Conservation (phyloP, 2,329 filamentous ascomycete genomes). For the Lecanicillium sp. region DNA sequence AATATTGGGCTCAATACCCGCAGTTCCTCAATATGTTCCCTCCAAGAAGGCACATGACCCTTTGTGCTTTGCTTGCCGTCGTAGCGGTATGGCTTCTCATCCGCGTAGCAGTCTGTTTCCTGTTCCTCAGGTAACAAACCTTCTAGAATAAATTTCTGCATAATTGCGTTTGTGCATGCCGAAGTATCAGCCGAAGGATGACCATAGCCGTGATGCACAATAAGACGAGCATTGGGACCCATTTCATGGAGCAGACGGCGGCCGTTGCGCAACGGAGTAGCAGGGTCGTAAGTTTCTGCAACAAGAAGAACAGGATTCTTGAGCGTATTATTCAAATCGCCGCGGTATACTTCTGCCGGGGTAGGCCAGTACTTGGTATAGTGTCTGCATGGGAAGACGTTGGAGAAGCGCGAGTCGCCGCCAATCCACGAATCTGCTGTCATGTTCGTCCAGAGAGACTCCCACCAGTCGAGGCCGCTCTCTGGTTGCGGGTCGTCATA, state of each 20-base stretch:
- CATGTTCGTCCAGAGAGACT: conserved; percentile 37
- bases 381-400: conserved; percentile 37
- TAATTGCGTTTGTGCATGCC: conserved; percentile 34
- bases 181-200: conserved; percentile 37
- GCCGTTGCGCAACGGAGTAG: conserved; percentile 40
- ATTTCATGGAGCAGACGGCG: conserved; percentile 34
- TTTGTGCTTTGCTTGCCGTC: conserved; percentile 11
- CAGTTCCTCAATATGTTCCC: not conserved
- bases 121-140: conserved; percentile 29
- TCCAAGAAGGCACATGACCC: not conserved
- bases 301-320: conserved; percentile 36
- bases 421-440: conserved; percentile 35
- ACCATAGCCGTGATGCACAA: conserved; percentile 42
- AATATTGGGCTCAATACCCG: not conserved
- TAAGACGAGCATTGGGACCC: conserved; percentile 37
- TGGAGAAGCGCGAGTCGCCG: conserved; percentile 37
- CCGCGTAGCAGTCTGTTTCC: conserved; percentile 37
- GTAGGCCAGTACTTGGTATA: conserved; percentile 35
- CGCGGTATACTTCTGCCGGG: conserved; percentile 38
- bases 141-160: conserved; percentile 30
- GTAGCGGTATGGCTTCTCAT: conserved; percentile 40
- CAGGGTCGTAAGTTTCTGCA: conserved; percentile 40
- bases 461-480: conserved; percentile 35
- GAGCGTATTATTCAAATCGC: conserved; percentile 34
- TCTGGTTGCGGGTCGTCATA: conserved; percentile 33